These are phyloP conservation scores for Wallacemonas collosoma DNA, from an alignment of 208 protist species.

Conservation along the genomic window DNA sequence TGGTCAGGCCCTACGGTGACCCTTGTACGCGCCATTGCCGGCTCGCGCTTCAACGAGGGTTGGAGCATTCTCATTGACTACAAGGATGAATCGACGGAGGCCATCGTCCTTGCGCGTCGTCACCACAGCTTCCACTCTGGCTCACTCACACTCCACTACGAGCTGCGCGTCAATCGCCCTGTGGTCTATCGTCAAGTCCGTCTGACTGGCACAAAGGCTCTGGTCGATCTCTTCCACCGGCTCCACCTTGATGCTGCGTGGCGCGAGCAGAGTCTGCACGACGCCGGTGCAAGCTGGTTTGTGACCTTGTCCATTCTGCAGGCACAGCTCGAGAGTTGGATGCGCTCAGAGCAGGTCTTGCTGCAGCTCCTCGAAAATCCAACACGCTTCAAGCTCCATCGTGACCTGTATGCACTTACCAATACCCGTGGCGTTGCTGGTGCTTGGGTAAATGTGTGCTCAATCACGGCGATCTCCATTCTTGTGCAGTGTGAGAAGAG, in stretches of 20 bases:
- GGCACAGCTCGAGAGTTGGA: conserved; percentile 62
- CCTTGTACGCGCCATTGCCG: conserved; percentile 55
- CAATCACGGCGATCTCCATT: conserved; percentile 53
- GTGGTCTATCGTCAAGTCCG: conserved; percentile 68
- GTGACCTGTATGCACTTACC: conserved; percentile 44
- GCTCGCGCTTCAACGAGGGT: conserved; percentile 77
- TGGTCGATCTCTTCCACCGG: conserved; percentile 73
- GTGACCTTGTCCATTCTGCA: conserved; percentile 61
- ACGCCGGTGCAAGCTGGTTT: conserved; percentile 46
- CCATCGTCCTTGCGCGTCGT: conserved; percentile 65
- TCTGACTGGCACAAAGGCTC: conserved; percentile 65
- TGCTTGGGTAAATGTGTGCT: conserved; percentile 65
- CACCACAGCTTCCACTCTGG: conserved; percentile 68
- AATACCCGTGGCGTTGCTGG: conserved; percentile 47
- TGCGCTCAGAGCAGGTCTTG: conserved; percentile 66
- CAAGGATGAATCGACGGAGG: conserved; percentile 33
- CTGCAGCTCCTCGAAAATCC: conserved; percentile 38
- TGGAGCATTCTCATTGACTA: conserved; percentile 87
- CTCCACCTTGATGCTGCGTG: conserved; percentile 24
- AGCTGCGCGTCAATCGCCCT: conserved; percentile 70
- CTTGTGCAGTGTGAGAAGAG: conserved; percentile 48
- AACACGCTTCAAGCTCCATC: conserved; percentile 13
- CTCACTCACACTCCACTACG: conserved; percentile 73
- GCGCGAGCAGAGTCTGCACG: conserved; percentile 15
- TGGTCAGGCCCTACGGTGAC: conserved; percentile 22